Conservation (phyloP, 805 yeast genomes). For the Teunomyces stri region DNA sequence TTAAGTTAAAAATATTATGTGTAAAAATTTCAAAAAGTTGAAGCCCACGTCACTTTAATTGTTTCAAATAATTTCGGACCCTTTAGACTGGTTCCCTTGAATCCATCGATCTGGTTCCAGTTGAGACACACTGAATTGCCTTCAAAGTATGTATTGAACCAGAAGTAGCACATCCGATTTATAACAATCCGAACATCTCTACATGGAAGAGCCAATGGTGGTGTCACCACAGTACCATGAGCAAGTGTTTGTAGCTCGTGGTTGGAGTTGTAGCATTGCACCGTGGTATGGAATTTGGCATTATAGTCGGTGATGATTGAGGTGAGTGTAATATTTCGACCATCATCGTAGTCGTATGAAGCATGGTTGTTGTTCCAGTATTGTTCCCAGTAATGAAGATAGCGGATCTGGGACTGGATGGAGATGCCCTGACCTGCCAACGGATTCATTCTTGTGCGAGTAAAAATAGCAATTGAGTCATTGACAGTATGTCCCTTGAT, state of each 20-base stretch:
- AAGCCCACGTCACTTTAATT: neutral
- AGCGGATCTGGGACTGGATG: conserved; percentile 66
- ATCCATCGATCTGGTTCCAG: conserved; percentile 61
- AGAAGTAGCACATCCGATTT: conserved; percentile 20
- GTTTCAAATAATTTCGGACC: conserved; percentile 48
- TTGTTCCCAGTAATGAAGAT: conserved; percentile 53
- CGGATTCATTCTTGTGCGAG: conserved; percentile 53
- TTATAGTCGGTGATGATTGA: neutral
- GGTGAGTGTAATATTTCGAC: neutral
- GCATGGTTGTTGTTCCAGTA: neutral
- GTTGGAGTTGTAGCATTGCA: neutral
- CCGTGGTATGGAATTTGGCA: neutral
- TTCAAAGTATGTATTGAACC: conserved; percentile 33
- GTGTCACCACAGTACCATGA: neutral
- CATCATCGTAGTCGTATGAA: neutral
- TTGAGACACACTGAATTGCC: neutral
- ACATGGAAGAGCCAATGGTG: neutral
- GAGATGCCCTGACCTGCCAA: conserved; percentile 67
- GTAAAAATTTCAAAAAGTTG: neutral
- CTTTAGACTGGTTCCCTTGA: conserved; percentile 54
- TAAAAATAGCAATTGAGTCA: conserved; percentile 53
- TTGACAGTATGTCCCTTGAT: conserved; percentile 22
- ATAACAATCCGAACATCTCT: conserved; percentile 7
- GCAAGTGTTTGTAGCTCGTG: neutral
- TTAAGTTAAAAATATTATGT: neutral